Evolutionary conservation across 805 yeast species (phyloP), one percentile per base, ranked within the genome.

Genomic region (Scheffersomyces lignosus): DNA sequence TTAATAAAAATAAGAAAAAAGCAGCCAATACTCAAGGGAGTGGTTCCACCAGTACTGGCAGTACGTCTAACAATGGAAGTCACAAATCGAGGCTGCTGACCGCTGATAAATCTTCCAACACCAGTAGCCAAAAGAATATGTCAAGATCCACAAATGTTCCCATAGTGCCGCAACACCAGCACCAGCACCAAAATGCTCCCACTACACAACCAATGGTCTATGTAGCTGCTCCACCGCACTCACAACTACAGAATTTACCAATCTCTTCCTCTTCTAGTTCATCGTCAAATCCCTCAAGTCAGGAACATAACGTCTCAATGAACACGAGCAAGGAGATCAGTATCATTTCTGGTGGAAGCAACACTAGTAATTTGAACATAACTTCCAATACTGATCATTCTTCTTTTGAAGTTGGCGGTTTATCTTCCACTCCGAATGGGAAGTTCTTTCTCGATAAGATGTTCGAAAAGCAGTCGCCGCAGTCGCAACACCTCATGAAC

Each of bases 391-490:
- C 64, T 2, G 74, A 69, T 26, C 73, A 68, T 34, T 53, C 70
- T 2, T 63, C 70, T 7, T 67, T 68, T 45, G 74, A 69, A 25
- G 36, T 64, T 18, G 65, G 63, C 7, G 67, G 68, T 7, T 36
- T 61, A 10, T 47, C 66, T 5, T 60, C 66, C 18, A 68, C 73
- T 2, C 72, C 74, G 18, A 66, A 66, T 49, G 60, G 64, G 14
- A 68, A 66, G 48, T 66, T 48, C 30, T 50, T 68, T 25, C 51
- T 66, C 16, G 73, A 69, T 36, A 62, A 60, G 32, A 55, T 65
- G 48, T 62, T 64, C 33, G 73, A 67, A 24, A 60, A 59, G 36
- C 58, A 60, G n/a, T 67, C 73, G 5, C 72, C 71, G 9, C 53
- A 43, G 27, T 44, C 56, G 9, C 45, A 40, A 17, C 27, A 43